Evolutionary conservation across 306 rosid genomes (phyloP).

Genomic region (Dalbergia oliveri): DNA sequence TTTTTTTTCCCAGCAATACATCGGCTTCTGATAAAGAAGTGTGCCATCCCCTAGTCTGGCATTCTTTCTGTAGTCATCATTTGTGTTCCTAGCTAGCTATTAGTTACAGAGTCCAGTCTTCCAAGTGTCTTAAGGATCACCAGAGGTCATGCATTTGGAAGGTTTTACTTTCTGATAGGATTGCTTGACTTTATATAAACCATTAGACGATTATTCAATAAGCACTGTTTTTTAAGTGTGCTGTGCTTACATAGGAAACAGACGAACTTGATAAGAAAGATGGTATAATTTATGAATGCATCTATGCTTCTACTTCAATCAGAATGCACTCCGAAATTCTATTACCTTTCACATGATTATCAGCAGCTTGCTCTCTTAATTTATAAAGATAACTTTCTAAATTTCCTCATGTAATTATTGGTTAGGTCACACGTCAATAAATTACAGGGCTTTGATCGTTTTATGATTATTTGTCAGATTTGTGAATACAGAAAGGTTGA

Average conservation of each 20-base stretch:
- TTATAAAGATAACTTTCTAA: constrained; percentile 16
- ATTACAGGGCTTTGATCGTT: constrained; percentile 18
- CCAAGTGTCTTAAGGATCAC: constrained; percentile 19
- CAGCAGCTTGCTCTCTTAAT: constrained; percentile 11
- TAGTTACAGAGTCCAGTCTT: constrained; percentile 20
- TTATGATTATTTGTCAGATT: constrained; percentile 25
- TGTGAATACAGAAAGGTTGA: constrained; percentile 11
- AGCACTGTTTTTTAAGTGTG: background rate
- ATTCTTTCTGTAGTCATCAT: constrained; percentile 1
- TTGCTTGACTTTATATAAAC: constrained; percentile 18
- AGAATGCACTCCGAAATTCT: constrained; percentile 17
- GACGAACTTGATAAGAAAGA: constrained; percentile 16
- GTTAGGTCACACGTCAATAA: background rate
- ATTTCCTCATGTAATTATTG: constrained; percentile 19
- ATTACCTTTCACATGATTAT: constrained; percentile 3
- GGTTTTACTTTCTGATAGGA: background rate
- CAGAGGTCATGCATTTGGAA: background rate
- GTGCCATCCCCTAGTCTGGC: constrained; percentile 26
- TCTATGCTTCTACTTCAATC: constrained; percentile 21
- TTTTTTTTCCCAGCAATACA: background rate
- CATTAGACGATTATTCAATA: background rate
- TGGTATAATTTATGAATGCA: constrained; percentile 14
- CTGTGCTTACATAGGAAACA: background rate
- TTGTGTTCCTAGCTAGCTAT: constrained; percentile 36
- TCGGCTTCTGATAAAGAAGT: background rate